Percentiles rank a stretch among this genome's conserved stretches.
These are phyloP conservation scores for Colletotrichum gloeosporioides DNA, from an alignment of 2,329 filamentous ascomycete species.

Conservation along the genomic window DNA sequence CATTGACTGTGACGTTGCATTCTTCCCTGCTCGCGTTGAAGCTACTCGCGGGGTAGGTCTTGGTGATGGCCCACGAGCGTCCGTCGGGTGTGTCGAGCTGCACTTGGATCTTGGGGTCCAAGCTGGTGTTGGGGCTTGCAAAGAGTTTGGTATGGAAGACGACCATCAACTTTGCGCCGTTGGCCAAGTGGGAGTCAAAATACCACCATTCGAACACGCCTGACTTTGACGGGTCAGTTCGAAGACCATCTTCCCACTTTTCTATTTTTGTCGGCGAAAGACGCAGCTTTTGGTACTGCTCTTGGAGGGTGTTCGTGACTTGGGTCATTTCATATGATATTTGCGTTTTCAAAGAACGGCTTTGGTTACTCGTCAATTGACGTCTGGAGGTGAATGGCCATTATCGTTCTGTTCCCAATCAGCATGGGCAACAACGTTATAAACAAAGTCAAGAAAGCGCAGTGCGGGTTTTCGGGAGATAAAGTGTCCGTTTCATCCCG, in stretches of 20 bases:
- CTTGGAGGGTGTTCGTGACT: fast-evolving
- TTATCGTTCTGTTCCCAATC: not conserved
- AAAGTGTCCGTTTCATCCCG: not conserved
- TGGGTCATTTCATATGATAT: not conserved
- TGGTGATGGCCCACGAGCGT: not conserved
- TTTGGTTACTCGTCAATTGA: not conserved
- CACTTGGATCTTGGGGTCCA: not conserved
- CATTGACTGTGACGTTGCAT: not conserved
- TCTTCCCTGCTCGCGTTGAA: not conserved
- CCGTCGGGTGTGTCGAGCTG: not conserved
- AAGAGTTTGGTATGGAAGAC: not conserved
- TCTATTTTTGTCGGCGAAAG: not conserved
- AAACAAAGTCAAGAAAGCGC: not conserved
- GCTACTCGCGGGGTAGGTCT: not conserved
- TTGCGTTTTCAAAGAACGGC: not conserved
- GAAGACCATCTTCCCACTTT: not conserved
- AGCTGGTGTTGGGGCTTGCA: not conserved
- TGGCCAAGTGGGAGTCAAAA: not conserved
- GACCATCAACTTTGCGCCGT: not conserved
- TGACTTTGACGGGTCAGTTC: not conserved
- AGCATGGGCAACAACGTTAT: not conserved
- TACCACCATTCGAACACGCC: not conserved
- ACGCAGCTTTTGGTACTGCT: not conserved
- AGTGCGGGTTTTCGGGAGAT: not conserved
- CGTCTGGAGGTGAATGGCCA: not conserved